A percentile compares a stretch with the other conserved stretches of the same genome.
phyloP scores from a whole-genome alignment of 495 filamentous ascomycete genomes.

The Aspergillus ellipticus region DNA sequence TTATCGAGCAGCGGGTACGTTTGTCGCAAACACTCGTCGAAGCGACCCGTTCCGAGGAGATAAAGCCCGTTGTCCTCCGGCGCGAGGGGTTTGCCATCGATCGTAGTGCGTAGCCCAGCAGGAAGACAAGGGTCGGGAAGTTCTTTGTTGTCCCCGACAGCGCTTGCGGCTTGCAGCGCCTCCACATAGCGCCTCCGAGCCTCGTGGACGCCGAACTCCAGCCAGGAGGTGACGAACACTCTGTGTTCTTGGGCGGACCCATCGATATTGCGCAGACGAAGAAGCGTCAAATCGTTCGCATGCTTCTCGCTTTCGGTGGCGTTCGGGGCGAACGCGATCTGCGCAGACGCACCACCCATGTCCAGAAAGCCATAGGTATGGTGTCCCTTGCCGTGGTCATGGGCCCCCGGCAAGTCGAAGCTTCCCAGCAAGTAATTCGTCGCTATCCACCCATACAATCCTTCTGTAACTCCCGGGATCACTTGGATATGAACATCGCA shows the following conservation, averaged over 20 bases:
- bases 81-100: constrained; percentile 52
- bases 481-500: constrained; percentile 90
- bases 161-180: constrained; percentile 57
- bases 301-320: constrained; percentile 86
- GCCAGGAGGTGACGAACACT: constrained; percentile 94
- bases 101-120: constrained; percentile 60
- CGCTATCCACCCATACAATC: constrained; percentile 97
- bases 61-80: constrained; percentile 30
- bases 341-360: constrained; percentile 96
- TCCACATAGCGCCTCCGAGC: constrained; percentile 79
- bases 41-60: constrained; percentile 78
- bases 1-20: constrained; percentile 89
- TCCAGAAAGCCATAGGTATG: constrained; percentile 97
- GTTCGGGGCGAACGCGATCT: constrained; percentile 97
- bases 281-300: constrained; percentile 79
- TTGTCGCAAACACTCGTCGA: constrained; percentile 76
- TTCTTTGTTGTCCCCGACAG: constrained; percentile 52
- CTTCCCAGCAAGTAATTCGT: constrained; percentile 96
- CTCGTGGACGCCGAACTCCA: constrained; percentile 92
- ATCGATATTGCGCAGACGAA: constrained; percentile 78
- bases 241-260: constrained; percentile 73
- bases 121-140: constrained; percentile 92
- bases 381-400: constrained; percentile 79
- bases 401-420: constrained; percentile 74
- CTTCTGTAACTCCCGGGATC: constrained; percentile 95